These are phyloP conservation scores for Pseudogymnoascus sp. DNA, from an alignment of 2,329 filamentous ascomycete species.

Conservation along the genomic window DNA sequence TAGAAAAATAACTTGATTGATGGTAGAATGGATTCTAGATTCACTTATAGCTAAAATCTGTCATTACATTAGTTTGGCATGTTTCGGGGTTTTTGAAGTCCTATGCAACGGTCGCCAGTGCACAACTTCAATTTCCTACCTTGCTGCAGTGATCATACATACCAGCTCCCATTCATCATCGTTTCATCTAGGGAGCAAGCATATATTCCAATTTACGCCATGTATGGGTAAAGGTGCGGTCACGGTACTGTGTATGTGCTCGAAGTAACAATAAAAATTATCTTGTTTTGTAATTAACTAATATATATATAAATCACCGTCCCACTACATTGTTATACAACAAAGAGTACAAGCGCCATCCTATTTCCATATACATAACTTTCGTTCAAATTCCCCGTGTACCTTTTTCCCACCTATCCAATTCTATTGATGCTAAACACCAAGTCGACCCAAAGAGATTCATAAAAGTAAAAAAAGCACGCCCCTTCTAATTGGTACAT, in stretches of 20 bases:
- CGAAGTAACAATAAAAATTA: background rate
- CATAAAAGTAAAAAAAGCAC: background rate
- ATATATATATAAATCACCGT: background rate
- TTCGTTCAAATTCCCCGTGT: background rate
- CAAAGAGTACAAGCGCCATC: slow-evolving; percentile 6
- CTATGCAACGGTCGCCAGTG: background rate
- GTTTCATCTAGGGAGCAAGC: background rate
- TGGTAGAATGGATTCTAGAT: background rate
- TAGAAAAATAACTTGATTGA: background rate
- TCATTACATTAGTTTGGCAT: background rate
- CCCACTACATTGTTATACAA: slow-evolving; percentile 1
- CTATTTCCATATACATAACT: background rate
- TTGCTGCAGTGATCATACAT: background rate
- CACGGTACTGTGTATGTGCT: background rate
- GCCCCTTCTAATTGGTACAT: slow-evolving; percentile 1
- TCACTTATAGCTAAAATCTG: background rate
- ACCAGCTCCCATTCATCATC: background rate
- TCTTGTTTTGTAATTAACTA: background rate
- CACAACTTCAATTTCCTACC: background rate
- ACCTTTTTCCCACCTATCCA: background rate
- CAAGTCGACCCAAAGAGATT: background rate
- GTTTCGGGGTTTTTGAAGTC: background rate
- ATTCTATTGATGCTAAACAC: background rate
- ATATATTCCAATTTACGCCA: background rate
- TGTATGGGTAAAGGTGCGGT: background rate